Evolutionary conservation across 257 asterid species (phyloP).

Genomic region (Primulina tabacum): DNA sequence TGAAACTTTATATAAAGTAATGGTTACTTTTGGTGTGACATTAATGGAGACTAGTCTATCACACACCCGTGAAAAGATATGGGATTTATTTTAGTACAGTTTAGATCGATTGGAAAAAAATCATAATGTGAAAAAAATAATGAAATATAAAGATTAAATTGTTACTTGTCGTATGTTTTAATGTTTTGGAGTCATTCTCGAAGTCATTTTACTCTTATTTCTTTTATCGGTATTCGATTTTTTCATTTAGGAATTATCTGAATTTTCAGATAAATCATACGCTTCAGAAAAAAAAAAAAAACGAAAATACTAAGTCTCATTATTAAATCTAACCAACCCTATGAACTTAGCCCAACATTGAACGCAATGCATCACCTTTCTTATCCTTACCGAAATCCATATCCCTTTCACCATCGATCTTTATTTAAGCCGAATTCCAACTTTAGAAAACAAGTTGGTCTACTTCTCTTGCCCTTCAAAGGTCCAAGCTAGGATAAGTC

Average conservation of each 20-base stretch:
- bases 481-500: background rate
- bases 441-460: background rate
- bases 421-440: background rate
- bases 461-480: constrained; percentile 1
- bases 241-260: too few relatives aligned
- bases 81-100: background rate
- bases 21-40: background rate
- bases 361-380: background rate
- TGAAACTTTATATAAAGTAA: background rate
- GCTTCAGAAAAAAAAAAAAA: too few relatives aligned
- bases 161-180: too few relatives aligned
- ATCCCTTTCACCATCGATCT: background rate
- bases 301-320: too few relatives aligned
- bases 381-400: background rate
- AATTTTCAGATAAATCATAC: too few relatives aligned
- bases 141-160: too few relatives aligned
- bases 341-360: background rate
- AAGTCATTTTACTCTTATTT: too few relatives aligned
- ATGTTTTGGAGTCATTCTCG: too few relatives aligned
- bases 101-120: too few relatives aligned
- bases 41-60: too few relatives aligned
- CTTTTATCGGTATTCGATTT: too few relatives aligned
- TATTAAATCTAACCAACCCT: background rate
- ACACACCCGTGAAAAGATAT: background rate
- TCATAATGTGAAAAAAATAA: too few relatives aligned